A percentile compares a stretch with the other conserved stretches of the same genome.
phyloP scores from a whole-genome alignment of 1,139 yeast genomes.

The Meyerozyma guilliermondii region DNA sequence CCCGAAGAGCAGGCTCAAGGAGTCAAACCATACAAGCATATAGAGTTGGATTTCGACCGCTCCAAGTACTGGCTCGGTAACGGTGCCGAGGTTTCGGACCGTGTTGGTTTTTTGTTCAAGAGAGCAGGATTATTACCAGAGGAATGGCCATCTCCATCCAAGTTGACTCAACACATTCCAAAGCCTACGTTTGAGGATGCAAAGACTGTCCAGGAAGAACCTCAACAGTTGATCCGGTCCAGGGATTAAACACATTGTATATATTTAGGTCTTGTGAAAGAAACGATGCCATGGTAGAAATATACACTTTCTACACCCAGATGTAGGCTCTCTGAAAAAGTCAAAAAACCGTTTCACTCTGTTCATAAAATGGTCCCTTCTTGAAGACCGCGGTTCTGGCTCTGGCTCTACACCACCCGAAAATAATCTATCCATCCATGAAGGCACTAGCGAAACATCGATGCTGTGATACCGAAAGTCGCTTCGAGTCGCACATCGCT shows the following conservation, averaged over 20 bases:
- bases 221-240: conserved; percentile 28
- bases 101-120: conserved; percentile 72
- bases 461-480: background rate
- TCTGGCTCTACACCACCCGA: background rate
- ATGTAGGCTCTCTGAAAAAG: background rate
- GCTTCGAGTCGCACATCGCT: background rate
- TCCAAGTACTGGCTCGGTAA: conserved; percentile 98
- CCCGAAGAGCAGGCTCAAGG: conserved; percentile 50
- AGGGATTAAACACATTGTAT: conserved; percentile 19
- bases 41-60: conserved; percentile 78
- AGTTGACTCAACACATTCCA: conserved; percentile 30
- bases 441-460: background rate
- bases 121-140: conserved; percentile 75
- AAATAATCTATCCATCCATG: background rate
- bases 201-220: conserved; percentile 28
- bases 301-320: background rate
- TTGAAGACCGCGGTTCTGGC: background rate
- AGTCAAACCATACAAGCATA: conserved; percentile 68
- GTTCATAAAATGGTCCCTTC: background rate
- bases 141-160: conserved; percentile 51
- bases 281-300: background rate
- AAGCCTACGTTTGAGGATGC: conserved; percentile 25
- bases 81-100: conserved; percentile 93
- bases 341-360: background rate
- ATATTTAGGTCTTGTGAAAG: conserved; percentile 3